Evolutionary conservation across 1,139 yeast genomes (phyloP), one percentile per base, ranked within the genome.

Genomic region (Yamadazyma conglobata): DNA sequence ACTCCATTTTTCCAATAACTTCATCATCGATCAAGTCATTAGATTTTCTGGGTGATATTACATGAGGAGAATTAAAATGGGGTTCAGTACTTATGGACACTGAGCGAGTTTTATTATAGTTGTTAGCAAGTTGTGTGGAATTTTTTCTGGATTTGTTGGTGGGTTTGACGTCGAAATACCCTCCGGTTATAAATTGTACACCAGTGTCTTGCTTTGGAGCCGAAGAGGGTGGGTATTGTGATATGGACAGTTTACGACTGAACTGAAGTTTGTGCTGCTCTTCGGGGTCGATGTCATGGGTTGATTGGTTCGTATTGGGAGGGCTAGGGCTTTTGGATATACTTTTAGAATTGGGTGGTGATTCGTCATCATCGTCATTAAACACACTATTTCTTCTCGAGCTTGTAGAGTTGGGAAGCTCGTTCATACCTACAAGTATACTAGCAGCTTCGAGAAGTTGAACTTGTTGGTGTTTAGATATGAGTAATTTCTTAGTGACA

Each of bases 401-500:
- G 11, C 31, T 25, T 8, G 20, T 17, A 12, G 26, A 24, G 14
- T 28, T 14, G 17, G 20, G 31, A 22, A 22, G 29, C 30, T 81
- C 93, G 48, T 79, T 82, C 86, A 86, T 80, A 6, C 87, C 81
- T 21, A 87, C 89, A 36, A 86, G 64, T 27, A 86, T 85, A 35
- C 89, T 79, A 3, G 95, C 95, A 8, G 95, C 95, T 52, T 86
- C 95, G 28, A 86, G 65, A 22, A 86, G 64, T 55, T 86, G 95
- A 5, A 86, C 95, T 54, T 86, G 95, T 54, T 86, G 95, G 54
- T 86, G 95, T 54, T 86, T 86, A n/a, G 89, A 79, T 27, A 86
- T 84, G 25, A 82, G 61, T 30, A 86, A 64, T 50, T 82, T 83
- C 43, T 84, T 81, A 2, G 95, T 86, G 48, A 81, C 81, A 48